Evolutionary conservation across 192 early-diverging fungal species (phyloP).

Genomic region (Endogone sp.): DNA sequence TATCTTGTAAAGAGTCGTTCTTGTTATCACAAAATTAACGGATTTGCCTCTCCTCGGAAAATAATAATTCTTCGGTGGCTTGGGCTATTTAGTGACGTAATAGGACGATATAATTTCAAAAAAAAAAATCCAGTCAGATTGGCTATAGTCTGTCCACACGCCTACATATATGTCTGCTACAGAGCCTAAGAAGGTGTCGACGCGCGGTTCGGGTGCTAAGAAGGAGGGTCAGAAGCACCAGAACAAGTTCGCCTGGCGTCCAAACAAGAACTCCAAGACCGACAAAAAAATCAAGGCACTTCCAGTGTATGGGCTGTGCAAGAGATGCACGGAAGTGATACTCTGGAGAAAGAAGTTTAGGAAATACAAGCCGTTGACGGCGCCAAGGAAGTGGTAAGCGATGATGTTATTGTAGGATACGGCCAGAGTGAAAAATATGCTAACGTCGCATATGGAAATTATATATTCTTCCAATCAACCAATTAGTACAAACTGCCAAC

Average conservation of each 20-base stretch:
- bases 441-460: not conserved
- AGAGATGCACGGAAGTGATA: slow-evolving; percentile 70
- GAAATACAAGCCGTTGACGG: slow-evolving; percentile 96
- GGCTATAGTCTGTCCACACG: too few species aligned
- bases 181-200: slow-evolving; percentile 41
- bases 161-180: slow-evolving; percentile 2
- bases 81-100: too few species aligned
- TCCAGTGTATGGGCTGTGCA: slow-evolving; percentile 79
- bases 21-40: too few species aligned
- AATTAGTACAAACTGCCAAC: slow-evolving; percentile 56
- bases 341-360: slow-evolving; percentile 88
- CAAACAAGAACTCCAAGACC: slow-evolving; percentile 83
- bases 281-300: slow-evolving; percentile 69
- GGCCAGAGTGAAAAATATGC: too few species aligned
- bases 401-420: too few species aligned
- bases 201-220: slow-evolving; percentile 52
- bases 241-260: slow-evolving; percentile 81
- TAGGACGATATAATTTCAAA: too few species aligned
- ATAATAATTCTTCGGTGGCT: too few species aligned
- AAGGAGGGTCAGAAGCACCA: slow-evolving; percentile 88
- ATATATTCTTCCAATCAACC: slow-evolving; percentile 7
- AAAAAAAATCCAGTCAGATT: too few species aligned
- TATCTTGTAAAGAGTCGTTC: too few species aligned
- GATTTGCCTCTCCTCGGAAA: too few species aligned
- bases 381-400: slow-evolving; percentile 80